phyloP scores from a whole-genome alignment of 305 asterid genomes.

The Solanum hybrid region DNA sequence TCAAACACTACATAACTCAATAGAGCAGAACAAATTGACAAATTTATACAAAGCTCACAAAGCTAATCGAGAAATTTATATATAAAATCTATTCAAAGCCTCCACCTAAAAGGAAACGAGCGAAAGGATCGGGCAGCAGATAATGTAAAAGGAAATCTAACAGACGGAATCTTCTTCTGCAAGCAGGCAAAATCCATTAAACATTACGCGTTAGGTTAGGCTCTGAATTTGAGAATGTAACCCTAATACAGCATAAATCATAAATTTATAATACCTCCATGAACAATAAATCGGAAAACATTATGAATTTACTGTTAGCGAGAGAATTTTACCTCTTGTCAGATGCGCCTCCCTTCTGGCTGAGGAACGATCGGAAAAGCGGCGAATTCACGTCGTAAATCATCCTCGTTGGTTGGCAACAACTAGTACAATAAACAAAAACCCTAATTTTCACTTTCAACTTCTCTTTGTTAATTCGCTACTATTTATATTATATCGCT shows the following conservation, averaged over 20 bases:
- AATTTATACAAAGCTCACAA: neutral
- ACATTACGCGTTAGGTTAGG: neutral
- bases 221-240: neutral
- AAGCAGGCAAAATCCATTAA: neutral
- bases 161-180: neutral
- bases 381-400: conserved; percentile 96
- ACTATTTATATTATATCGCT: neutral
- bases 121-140: neutral
- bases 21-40: neutral
- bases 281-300: neutral
- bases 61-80: neutral
- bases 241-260: neutral
- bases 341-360: conserved; percentile 89
- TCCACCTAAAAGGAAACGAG: neutral
- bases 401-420: conserved; percentile 25
- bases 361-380: conserved; percentile 94
- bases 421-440: neutral
- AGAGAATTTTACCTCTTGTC: conserved; percentile 49
- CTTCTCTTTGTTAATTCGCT: neutral
- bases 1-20: neutral
- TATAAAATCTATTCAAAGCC: neutral
- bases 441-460: neutral
- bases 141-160: neutral
- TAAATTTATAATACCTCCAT: neutral
- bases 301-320: neutral